These are phyloP conservation scores for Pinus albicaulis DNA, from an alignment of 75 land plant species.

Conservation along the genomic window DNA sequence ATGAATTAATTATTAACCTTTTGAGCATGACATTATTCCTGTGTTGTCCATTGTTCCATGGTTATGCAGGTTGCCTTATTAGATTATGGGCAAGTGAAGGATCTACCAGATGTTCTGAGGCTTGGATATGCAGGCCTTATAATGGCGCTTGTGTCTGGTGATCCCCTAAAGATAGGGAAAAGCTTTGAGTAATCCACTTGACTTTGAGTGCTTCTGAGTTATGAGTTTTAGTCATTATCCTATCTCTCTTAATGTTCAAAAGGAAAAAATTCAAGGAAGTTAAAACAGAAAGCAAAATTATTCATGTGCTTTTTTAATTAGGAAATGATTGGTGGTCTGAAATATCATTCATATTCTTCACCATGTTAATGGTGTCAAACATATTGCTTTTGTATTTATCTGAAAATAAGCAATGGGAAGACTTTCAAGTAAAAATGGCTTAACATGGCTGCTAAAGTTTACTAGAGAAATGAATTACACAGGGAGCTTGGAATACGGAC, in stretches of 20 bases:
- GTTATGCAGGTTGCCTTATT: constrained; percentile 75
- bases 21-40: background rate
- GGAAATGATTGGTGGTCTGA: background rate
- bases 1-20: background rate
- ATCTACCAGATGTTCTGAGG: constrained; percentile 66
- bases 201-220: background rate
- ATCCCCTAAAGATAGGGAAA: constrained; percentile 42
- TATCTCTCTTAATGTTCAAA: background rate
- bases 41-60: background rate
- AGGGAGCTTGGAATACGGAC: constrained; percentile 91
- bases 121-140: constrained; percentile 81
- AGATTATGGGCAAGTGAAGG: constrained; percentile 98
- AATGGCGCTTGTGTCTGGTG: constrained; percentile 71
- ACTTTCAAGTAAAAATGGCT: background rate
- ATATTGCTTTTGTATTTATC: background rate
- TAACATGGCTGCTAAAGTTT: background rate
- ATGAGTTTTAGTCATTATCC: background rate
- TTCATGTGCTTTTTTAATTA: background rate
- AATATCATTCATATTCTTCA: background rate
- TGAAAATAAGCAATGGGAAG: background rate
- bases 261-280: constrained; percentile 2
- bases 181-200: constrained; percentile 55
- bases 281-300: background rate
- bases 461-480: background rate
- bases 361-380: background rate